These are phyloP conservation scores for Hyphopichia homilentoma DNA, from an alignment of 805 yeast genomes.

Conservation along the genomic window DNA sequence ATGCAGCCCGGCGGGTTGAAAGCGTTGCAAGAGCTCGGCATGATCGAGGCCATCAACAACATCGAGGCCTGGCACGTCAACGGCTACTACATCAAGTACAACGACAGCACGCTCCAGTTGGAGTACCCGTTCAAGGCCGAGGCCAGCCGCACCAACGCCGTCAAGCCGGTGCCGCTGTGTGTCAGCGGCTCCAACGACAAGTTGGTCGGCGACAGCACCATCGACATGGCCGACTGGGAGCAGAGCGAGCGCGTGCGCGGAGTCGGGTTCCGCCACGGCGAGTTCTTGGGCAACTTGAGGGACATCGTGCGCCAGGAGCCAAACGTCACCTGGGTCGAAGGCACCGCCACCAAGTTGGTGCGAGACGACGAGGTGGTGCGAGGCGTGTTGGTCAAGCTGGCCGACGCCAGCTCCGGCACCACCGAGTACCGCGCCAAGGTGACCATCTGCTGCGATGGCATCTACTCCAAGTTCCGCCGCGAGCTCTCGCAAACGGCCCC, in stretches of 20 bases:
- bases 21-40: constrained; percentile 77
- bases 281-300: constrained; percentile 75
- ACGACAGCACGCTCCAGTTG: constrained; percentile 53
- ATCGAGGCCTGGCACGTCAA: constrained; percentile 73
- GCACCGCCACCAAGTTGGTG: constrained; percentile 70
- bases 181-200: constrained; percentile 59
- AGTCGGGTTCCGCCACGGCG: constrained; percentile 91
- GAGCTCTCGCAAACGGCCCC: constrained; percentile 65
- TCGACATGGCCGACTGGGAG: constrained; percentile 54
- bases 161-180: constrained; percentile 51
- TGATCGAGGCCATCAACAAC: constrained; percentile 68
- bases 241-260: constrained; percentile 59
- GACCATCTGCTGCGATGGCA: constrained; percentile 87
- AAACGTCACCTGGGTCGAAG: constrained; percentile 77
- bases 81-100: constrained; percentile 78
- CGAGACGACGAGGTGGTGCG: constrained; percentile 54
- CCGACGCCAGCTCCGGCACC: constrained; percentile 36
- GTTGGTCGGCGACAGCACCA: constrained; percentile 42
- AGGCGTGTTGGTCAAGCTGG: constrained; percentile 67
- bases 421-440: constrained; percentile 53
- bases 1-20: constrained; percentile 96
- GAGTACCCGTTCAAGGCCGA: constrained; percentile 65
- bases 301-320: constrained; percentile 61
- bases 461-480: constrained; percentile 86
- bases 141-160: constrained; percentile 38